phyloP scores from a whole-genome alignment of 345 rosid genomes.

The Raphanus raphanistrum region DNA sequence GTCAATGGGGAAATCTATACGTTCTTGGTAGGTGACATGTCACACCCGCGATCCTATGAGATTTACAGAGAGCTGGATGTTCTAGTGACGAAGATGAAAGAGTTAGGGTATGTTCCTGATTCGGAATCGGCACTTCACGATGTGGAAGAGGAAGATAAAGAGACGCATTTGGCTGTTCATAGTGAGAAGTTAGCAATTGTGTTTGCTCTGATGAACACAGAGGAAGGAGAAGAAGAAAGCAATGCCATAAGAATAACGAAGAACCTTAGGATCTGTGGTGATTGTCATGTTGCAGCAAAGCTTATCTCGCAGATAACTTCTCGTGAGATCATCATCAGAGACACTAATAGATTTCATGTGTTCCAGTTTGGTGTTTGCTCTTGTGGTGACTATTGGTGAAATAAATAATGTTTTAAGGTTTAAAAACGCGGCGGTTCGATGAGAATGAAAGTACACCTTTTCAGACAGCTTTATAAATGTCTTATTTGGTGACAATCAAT shows the following conservation, averaged over 20 bases:
- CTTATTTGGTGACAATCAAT: conserved; percentile 8
- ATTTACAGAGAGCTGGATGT: conserved; percentile 55
- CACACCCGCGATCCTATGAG: conserved; percentile 49
- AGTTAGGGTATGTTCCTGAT: conserved; percentile 60
- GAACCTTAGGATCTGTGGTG: conserved; percentile 74
- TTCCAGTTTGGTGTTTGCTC: conserved; percentile 62
- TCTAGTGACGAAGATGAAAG: conserved; percentile 67
- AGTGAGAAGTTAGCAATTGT: conserved; percentile 79
- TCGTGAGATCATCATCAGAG: conserved; percentile 62
- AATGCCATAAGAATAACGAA: conserved; percentile 63
- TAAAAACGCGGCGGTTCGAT: conserved; percentile 30
- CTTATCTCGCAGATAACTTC: conserved; percentile 60
- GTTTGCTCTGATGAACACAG: conserved; percentile 61
- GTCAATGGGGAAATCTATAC: conserved; percentile 48
- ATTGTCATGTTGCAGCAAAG: conserved; percentile 75
- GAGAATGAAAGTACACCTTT: conserved; percentile 4
- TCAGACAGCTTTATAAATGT: conserved; percentile 14
- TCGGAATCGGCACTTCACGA: conserved; percentile 73
- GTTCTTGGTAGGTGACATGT: conserved; percentile 65
- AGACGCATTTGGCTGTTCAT: conserved; percentile 67
- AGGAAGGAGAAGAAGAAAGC: conserved; percentile 43
- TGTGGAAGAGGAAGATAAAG: conserved; percentile 82
- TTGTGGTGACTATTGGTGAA: conserved; percentile 75
- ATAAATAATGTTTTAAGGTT: neutral
- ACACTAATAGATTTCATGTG: conserved; percentile 66